Percentiles rank a stretch among this genome's conserved stretches.
Evolutionary conservation across 352 stramenopile genomes (phyloP).

Genomic region (Phytophthora podocarpi): DNA sequence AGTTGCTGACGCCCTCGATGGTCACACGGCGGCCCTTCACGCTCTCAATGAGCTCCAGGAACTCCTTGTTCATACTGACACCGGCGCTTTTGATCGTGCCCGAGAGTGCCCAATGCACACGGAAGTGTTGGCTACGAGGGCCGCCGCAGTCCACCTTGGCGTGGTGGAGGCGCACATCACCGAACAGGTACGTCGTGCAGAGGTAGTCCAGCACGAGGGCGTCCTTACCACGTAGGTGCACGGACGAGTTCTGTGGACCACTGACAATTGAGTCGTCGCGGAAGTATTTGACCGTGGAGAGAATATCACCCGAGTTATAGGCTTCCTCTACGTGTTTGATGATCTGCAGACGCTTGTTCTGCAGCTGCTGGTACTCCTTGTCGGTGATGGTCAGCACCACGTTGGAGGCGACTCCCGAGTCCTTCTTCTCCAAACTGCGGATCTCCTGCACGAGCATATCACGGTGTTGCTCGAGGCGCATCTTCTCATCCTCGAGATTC

Average conservation of each 20-base stretch:
- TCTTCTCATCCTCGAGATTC: constrained; percentile 88
- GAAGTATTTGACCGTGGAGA: constrained; percentile 79
- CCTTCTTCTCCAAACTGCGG: constrained; percentile 80
- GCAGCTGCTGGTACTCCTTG: constrained; percentile 78
- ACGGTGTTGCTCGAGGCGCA: constrained; percentile 84
- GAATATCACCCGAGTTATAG: constrained; percentile 83
- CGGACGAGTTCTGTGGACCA: constrained; percentile 84
- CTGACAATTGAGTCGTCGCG: constrained; percentile 90
- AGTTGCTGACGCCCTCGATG: constrained; percentile 89
- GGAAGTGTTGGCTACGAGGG: constrained; percentile 84
- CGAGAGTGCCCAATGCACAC: constrained; percentile 84
- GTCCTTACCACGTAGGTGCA: constrained; percentile 82
- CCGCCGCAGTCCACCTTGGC: constrained; percentile 85
- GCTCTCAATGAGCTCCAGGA: constrained; percentile 84
- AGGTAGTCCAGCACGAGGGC: constrained; percentile 88
- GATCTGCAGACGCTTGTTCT: constrained; percentile 77
- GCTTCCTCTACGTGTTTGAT: constrained; percentile 83
- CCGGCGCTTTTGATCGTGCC: constrained; percentile 76
- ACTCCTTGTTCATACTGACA: constrained; percentile 90
- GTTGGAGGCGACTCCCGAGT: constrained; percentile 47
- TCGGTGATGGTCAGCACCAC: constrained; percentile 76
- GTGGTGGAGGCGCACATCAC: constrained; percentile 75
- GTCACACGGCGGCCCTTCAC: constrained; percentile 78
- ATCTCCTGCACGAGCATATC: constrained; percentile 90
- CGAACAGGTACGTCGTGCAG: constrained; percentile 85